Percentiles rank a stretch among this genome's conserved stretches.
Conservation (phyloP, 257 asterid genomes). For the Solanum chiquidenum region DNA sequence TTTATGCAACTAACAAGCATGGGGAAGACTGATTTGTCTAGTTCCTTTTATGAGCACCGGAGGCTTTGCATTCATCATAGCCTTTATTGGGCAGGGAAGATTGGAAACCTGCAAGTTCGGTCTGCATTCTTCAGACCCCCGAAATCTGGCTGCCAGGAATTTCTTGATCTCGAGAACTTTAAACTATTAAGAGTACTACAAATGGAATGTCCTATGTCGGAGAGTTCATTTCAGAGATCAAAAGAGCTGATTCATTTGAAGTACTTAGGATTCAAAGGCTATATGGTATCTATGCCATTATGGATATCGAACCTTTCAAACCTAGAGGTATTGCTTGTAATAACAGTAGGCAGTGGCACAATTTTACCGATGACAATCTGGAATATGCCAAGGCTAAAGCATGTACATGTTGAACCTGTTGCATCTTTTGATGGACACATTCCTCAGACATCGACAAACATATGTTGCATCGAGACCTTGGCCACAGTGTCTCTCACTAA, state of each 20-base stretch:
- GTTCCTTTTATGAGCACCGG: not conserved
- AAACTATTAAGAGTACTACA: not conserved
- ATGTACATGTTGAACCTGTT: not conserved
- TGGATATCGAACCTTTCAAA: not conserved
- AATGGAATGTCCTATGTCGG: not conserved
- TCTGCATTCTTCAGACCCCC: not conserved
- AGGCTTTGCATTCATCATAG: not conserved
- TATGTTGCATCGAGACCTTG: not conserved
- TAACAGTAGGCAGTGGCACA: not conserved
- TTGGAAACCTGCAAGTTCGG: not conserved
- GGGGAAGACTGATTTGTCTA: not conserved
- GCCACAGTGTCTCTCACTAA: not conserved
- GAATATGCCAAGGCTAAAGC: not conserved
- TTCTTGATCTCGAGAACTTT: not conserved
- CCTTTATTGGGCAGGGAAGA: not conserved
- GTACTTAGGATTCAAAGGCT: not conserved
- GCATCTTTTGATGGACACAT: not conserved
- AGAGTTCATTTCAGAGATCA: not conserved
- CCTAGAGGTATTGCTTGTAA: not conserved
- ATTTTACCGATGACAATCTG: not conserved
- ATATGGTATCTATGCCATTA: not conserved
- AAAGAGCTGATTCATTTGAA: not conserved
- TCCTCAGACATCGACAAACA: not conserved
- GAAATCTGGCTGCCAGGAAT: not conserved
- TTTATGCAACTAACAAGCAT: not conserved